These are phyloP conservation scores for Pezicula rhizophila DNA, from an alignment of 2,329 filamentous ascomycete genomes.

Conservation along the genomic window DNA sequence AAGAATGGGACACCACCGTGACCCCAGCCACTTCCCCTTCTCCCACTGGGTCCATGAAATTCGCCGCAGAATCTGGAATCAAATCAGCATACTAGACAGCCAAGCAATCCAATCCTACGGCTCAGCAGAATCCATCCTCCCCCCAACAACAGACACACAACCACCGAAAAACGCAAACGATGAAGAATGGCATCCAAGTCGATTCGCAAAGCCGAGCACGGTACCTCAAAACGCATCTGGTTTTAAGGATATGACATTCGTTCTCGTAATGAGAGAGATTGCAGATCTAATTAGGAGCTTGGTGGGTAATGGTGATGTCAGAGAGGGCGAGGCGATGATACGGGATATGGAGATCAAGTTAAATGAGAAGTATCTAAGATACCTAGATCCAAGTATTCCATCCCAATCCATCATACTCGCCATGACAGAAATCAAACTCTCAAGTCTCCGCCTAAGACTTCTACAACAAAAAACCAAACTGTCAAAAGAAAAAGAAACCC, in stretches of 20 bases:
- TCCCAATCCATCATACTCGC: constrained; percentile 9
- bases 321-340: constrained; percentile 6
- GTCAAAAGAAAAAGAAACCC: not conserved
- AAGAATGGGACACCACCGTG: constrained; percentile 59
- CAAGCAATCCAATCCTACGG: constrained; percentile 12
- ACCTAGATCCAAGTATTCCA: constrained; percentile 5
- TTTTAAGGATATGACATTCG: constrained; percentile 15
- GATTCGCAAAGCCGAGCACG: constrained; percentile 16
- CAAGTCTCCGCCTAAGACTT: constrained; percentile 6
- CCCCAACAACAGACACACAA: constrained; percentile 9
- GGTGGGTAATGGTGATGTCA: not conserved
- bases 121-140: constrained; percentile 13
- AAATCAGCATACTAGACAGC: constrained; percentile 14
- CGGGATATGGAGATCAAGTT: constrained; percentile 6
- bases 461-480: constrained; percentile 5
- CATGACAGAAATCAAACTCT: constrained; percentile 10
- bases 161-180: constrained; percentile 17
- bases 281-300: constrained; percentile 7
- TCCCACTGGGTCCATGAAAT: constrained; percentile 17
- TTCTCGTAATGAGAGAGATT: constrained; percentile 11
- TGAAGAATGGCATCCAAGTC: constrained; percentile 17
- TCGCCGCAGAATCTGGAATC: constrained; percentile 12
- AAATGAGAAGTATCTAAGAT: constrained; percentile 7
- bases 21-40: constrained; percentile 29
- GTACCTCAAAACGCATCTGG: constrained; percentile 6